These are phyloP conservation scores for Auriscalpium vulgare DNA, from an alignment of 768 basidiomycete genomes.

Conservation along the genomic window DNA sequence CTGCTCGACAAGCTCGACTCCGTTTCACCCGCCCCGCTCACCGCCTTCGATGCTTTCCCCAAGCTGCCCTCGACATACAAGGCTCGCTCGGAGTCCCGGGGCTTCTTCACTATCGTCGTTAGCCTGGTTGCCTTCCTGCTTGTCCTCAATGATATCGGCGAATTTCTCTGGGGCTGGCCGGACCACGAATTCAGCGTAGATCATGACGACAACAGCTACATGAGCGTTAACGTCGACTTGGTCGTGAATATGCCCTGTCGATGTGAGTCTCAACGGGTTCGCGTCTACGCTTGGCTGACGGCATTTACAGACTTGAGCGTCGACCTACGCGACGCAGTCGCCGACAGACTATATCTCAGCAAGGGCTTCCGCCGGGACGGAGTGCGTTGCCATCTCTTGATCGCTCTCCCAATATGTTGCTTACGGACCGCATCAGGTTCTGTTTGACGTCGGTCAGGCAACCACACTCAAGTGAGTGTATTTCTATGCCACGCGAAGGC, in stretches of 20 bases:
- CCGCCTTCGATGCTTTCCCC: slow-evolving; percentile 32
- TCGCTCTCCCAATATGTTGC: neutral
- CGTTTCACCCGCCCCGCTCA: slow-evolving; percentile 19
- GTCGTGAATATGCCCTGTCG: slow-evolving; percentile 89
- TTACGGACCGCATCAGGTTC: slow-evolving; percentile 37
- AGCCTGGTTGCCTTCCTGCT: slow-evolving; percentile 58
- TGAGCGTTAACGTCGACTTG: slow-evolving; percentile 89
- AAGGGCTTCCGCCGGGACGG: slow-evolving; percentile 79
- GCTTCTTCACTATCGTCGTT: slow-evolving; percentile 49
- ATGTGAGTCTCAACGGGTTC: slow-evolving; percentile 46
- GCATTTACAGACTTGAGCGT: slow-evolving; percentile 61
- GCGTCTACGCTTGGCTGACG: neutral
- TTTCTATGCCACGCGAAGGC: no score
- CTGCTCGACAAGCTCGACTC: slow-evolving; percentile 21
- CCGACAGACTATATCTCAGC: slow-evolving; percentile 83
- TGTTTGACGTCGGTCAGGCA: slow-evolving; percentile 80
- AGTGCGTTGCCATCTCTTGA: slow-evolving; percentile 31
- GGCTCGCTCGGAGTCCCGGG: slow-evolving; percentile 15
- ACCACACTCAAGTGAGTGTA: slow-evolving; percentile 44
- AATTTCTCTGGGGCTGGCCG: slow-evolving; percentile 92
- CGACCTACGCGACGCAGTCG: slow-evolving; percentile 88
- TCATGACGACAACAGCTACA: slow-evolving; percentile 41
- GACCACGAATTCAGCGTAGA: slow-evolving; percentile 89
- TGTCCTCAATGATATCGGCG: slow-evolving; percentile 81
- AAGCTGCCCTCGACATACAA: slow-evolving; percentile 32